phyloP scores from a whole-genome alignment of 768 basidiomycete genomes.

The Mycena indigotica region DNA sequence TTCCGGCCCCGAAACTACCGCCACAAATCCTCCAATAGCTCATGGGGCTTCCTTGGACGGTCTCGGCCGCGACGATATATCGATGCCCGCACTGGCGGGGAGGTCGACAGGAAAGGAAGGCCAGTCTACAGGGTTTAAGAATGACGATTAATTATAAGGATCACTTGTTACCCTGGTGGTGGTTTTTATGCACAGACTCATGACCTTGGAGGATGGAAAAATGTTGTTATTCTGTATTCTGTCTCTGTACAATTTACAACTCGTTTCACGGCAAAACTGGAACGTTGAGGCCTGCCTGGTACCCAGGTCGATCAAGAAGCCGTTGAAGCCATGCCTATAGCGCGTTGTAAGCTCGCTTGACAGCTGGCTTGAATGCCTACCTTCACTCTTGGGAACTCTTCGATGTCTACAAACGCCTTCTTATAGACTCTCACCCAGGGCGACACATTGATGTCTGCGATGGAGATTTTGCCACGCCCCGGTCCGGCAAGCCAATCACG shows the following conservation, averaged over 20 bases:
- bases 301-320: slow-evolving; percentile 9
- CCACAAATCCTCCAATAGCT: slow-evolving; percentile 45
- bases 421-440: slow-evolving; percentile 62
- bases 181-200: neutral
- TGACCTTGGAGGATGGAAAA: neutral
- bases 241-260: slow-evolving; percentile 1
- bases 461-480: slow-evolving; percentile 62
- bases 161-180: neutral
- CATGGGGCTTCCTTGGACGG: slow-evolving; percentile 60
- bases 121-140: slow-evolving; percentile 50
- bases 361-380: slow-evolving; percentile 27
- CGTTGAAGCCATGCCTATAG: slow-evolving; percentile 24
- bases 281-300: slow-evolving; percentile 12
- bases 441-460: slow-evolving; percentile 73
- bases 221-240: neutral
- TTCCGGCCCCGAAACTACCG: slow-evolving; percentile 45
- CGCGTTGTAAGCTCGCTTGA: neutral
- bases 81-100: slow-evolving; percentile 50
- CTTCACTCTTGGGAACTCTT: slow-evolving; percentile 66
- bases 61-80: slow-evolving; percentile 50
- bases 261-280: neutral
- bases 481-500: slow-evolving; percentile 84
- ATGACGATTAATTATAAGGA: neutral
- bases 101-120: slow-evolving; percentile 59
- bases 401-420: slow-evolving; percentile 56